Percentiles rank a stretch among this genome's conserved stretches.
These are phyloP conservation scores for Otatea glauca DNA, from an alignment of 176 grass and related monocot species.

Conservation along the genomic window DNA sequence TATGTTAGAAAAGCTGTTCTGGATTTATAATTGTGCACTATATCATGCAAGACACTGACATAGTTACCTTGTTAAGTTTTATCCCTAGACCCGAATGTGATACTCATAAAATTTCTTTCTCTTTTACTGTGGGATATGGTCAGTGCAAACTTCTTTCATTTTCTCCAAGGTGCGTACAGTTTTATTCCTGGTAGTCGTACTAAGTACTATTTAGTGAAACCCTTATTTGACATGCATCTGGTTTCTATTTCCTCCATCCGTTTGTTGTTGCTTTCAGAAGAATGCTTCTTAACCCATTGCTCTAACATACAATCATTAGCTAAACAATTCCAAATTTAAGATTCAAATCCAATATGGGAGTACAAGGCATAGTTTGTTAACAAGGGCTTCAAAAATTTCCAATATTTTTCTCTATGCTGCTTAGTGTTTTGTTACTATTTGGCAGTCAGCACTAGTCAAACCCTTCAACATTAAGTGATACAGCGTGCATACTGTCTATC, in stretches of 20 bases:
- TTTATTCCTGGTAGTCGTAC: background rate
- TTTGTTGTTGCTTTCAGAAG: background rate
- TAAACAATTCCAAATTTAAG: background rate
- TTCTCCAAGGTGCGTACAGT: background rate
- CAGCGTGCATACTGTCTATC: background rate
- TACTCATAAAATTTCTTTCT: background rate
- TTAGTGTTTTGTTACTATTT: background rate
- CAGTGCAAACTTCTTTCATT: slow-evolving; percentile 6
- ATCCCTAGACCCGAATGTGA: background rate
- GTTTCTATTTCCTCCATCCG: background rate
- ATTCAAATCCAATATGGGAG: background rate
- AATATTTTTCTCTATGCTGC: background rate
- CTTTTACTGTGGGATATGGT: background rate
- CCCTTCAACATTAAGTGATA: background rate
- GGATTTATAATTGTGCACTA: background rate
- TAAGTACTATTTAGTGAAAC: background rate
- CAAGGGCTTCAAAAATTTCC: background rate
- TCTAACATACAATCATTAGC: background rate
- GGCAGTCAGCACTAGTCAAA: background rate
- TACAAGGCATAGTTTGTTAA: background rate
- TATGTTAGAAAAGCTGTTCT: background rate
- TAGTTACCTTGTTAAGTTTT: background rate
- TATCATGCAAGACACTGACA: background rate
- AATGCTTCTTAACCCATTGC: background rate
- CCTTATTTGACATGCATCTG: background rate